A percentile compares a stretch with the other conserved stretches of the same genome.
These are phyloP conservation scores for Apiospora aurea DNA, from an alignment of 2,329 filamentous ascomycete genomes.

Conservation along the genomic window DNA sequence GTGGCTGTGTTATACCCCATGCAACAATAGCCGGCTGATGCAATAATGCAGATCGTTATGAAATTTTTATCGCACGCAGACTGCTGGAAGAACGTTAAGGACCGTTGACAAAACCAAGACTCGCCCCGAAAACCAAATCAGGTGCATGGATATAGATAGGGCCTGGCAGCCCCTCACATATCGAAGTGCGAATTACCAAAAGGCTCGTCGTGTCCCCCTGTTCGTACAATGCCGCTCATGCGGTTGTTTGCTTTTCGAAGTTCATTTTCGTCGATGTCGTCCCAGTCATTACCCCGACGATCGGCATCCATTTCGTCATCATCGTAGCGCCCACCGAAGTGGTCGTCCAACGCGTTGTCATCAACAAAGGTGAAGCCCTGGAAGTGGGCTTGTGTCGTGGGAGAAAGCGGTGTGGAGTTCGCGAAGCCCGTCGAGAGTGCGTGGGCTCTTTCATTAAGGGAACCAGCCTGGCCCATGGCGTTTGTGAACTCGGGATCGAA, in stretches of 20 bases:
- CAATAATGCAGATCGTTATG: constrained; percentile 20
- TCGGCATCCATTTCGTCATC: constrained; percentile 68
- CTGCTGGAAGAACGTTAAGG: constrained; percentile 17
- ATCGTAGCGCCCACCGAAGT: constrained; percentile 66
- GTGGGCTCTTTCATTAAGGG: constrained; percentile 89
- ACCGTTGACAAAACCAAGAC: constrained; percentile 20
- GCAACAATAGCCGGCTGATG: constrained; percentile 26
- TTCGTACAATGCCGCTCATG: constrained; percentile 70
- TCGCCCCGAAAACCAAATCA: constrained; percentile 22
- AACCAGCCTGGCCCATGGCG: constrained; percentile 84
- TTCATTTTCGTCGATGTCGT: constrained; percentile 64
- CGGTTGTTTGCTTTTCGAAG: constrained; percentile 57
- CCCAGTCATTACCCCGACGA: constrained; percentile 61
- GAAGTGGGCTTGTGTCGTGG: constrained; percentile 97
- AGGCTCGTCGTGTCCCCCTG: constrained; percentile 65
- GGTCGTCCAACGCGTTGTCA: constrained; percentile 90
- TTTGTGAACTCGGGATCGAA: constrained; percentile 99
- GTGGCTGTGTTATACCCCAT: constrained; percentile 21
- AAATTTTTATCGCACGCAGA: constrained; percentile 10
- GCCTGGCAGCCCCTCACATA: constrained; percentile 51
- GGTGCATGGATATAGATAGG: not conserved
- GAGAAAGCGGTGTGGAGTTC: constrained; percentile 84
- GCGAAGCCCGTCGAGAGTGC: constrained; percentile 86
- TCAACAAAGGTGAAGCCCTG: constrained; percentile 99
- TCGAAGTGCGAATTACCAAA: constrained; percentile 70